Evolutionary conservation across 1,284 basidiomycete genomes (phyloP).

Genomic region (Ceraceosorus guamensis): DNA sequence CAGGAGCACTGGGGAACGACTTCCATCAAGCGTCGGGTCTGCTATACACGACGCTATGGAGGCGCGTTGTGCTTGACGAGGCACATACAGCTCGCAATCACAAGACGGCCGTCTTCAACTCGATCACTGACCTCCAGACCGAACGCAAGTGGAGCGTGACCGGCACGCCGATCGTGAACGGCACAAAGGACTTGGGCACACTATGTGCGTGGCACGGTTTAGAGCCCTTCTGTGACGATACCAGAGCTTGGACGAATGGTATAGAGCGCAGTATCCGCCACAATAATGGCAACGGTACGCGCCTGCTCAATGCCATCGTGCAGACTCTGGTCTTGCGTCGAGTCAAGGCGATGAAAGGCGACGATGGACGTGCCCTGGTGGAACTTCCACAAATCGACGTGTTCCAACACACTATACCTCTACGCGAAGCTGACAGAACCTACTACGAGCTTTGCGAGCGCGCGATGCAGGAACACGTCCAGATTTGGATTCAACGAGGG

Average conservation of each 20-base stretch:
- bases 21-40: background rate
- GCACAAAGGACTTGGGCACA: slow-evolving; percentile 73
- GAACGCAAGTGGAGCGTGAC: slow-evolving; percentile 58
- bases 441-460: slow-evolving; percentile 69
- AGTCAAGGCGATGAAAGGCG: slow-evolving; percentile 69
- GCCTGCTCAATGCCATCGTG: slow-evolving; percentile 63
- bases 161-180: slow-evolving; percentile 84
- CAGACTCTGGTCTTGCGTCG: slow-evolving; percentile 71
- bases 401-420: slow-evolving; percentile 54
- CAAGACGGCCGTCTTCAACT: slow-evolving; percentile 71
- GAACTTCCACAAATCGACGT: slow-evolving; percentile 45
- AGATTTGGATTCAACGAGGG: slow-evolving; percentile 54
- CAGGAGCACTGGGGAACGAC: no score
- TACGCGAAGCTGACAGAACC: slow-evolving; percentile 61
- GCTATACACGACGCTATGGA: slow-evolving; percentile 55
- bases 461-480: slow-evolving; percentile 60
- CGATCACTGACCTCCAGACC: slow-evolving; percentile 62
- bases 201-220: slow-evolving; percentile 71
- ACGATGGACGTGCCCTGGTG: slow-evolving; percentile 7
- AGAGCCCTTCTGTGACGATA: slow-evolving; percentile 64
- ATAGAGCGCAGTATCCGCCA: slow-evolving; percentile 57
- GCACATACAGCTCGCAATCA: slow-evolving; percentile 78
- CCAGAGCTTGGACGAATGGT: slow-evolving; percentile 55
- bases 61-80: slow-evolving; percentile 78
- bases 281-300: slow-evolving; percentile 5